Conservation (phyloP, 1,139 yeast genomes). For the Scheffersomyces illinoinensis region DNA sequence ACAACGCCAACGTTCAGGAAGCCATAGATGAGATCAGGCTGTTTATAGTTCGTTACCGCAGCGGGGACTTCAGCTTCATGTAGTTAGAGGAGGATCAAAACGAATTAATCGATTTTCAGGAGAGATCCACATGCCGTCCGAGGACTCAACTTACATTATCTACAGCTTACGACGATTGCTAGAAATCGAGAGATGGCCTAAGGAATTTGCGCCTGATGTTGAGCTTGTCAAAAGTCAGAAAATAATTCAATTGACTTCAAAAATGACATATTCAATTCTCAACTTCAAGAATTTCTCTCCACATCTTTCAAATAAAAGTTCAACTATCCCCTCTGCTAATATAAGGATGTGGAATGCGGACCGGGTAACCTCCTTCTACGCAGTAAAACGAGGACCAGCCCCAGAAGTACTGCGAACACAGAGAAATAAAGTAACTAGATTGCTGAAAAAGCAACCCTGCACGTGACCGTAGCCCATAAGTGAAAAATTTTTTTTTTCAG, state of each 20-base stretch:
- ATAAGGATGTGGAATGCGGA: background rate
- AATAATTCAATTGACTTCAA: background rate
- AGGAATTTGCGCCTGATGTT: too few relatives aligned
- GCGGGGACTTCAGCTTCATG: background rate
- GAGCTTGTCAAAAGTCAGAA: background rate
- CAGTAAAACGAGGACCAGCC: background rate
- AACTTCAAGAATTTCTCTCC: background rate
- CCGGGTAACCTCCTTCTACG: background rate
- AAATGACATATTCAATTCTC: background rate
- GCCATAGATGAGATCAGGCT: slow-evolving; percentile 17
- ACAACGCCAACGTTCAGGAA: slow-evolving; percentile 13
- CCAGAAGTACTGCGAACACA: slow-evolving; percentile 5
- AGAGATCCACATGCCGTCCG: background rate
- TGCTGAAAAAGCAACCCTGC: background rate
- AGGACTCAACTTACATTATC: background rate
- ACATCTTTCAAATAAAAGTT: too few relatives aligned
- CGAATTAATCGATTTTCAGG: too few relatives aligned
- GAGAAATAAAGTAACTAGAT: background rate
- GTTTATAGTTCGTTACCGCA: background rate
- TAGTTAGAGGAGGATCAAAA: slow-evolving; percentile 1
- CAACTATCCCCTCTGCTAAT: too few relatives aligned
- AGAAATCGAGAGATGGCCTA: background rate
- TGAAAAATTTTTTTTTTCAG: slow-evolving; percentile 14
- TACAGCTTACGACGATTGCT: background rate
- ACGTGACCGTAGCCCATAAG: slow-evolving; percentile 2